A percentile compares a stretch with the other conserved stretches of the same genome.
Conservation (phyloP, 2,329 filamentous ascomycete genomes). For the Neofusicoccum cordaticola region DNA sequence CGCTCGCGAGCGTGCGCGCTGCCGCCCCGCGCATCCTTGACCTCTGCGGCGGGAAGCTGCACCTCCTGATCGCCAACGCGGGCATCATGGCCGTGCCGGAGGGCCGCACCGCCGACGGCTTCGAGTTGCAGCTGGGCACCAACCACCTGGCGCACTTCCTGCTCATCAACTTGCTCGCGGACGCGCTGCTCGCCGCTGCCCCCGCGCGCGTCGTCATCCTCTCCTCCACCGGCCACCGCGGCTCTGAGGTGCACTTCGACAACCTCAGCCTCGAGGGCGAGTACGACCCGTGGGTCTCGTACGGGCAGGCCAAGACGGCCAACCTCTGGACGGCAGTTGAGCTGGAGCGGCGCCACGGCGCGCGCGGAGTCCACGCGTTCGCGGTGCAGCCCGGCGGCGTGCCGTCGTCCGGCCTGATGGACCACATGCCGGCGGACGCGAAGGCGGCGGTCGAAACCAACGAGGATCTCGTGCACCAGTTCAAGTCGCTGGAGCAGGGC, state of each 20-base stretch:
- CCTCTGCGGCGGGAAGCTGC: too few species aligned
- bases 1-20: too few species aligned
- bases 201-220: slow-evolving; percentile 48
- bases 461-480: slow-evolving; percentile 24
- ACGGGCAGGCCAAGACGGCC: slow-evolving; percentile 52
- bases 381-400: slow-evolving; percentile 50
- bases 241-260: slow-evolving; percentile 33
- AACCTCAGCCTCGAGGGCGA: slow-evolving; percentile 39
- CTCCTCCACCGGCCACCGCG: slow-evolving; percentile 44
- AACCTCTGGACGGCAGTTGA: slow-evolving; percentile 53
- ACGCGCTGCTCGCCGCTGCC: slow-evolving; percentile 38
- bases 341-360: slow-evolving; percentile 50
- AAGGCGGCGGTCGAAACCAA: slow-evolving; percentile 53
- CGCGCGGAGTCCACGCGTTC: slow-evolving; percentile 43
- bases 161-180: slow-evolving; percentile 51
- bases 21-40: too few species aligned
- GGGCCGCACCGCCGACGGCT: slow-evolving; percentile 26
- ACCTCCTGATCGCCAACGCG: too few species aligned
- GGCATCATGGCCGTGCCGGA: too few species aligned
- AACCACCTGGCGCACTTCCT: slow-evolving; percentile 57
- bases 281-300: slow-evolving; percentile 42
- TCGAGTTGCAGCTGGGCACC: slow-evolving; percentile 51
- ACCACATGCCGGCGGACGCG: slow-evolving; percentile 44
- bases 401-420: slow-evolving; percentile 41
- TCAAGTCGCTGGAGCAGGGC: neutral